phyloP scores from a whole-genome alignment of 139 green algal species.

The Coelastrella sp. region DNA sequence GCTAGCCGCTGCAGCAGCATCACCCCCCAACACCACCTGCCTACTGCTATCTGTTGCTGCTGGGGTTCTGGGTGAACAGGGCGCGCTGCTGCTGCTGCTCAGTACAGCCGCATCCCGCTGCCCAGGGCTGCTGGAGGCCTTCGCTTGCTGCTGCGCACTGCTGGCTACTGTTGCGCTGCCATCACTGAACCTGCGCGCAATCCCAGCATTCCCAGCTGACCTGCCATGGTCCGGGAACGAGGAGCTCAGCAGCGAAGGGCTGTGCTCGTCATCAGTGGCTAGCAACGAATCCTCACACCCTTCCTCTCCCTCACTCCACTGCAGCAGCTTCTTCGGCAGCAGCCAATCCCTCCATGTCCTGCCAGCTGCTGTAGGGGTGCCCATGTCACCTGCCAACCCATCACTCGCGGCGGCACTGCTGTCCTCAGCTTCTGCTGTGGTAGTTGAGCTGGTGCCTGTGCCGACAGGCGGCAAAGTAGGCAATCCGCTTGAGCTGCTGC shows the following conservation, averaged over 20 bases:
- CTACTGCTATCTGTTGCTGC: conserved; percentile 26
- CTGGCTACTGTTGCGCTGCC: conserved; percentile 6
- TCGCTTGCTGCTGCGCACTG: conserved; percentile 26
- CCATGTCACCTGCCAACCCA: not conserved
- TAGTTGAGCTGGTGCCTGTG: conserved; percentile 41
- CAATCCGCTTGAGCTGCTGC: not conserved
- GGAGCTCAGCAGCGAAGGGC: not conserved
- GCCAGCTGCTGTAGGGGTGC: conserved; percentile 17
- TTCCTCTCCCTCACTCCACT: conserved; percentile 41
- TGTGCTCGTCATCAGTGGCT: not conserved
- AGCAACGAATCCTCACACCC: conserved; percentile 1
- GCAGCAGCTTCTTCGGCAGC: conserved; percentile 47
- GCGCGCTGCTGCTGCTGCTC: conserved; percentile 14
- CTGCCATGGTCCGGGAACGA: not conserved
- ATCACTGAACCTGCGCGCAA: conserved; percentile 14
- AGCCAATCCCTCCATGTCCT: conserved; percentile 50
- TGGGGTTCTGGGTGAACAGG: conserved; percentile 1
- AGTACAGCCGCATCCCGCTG: too few relatives aligned
- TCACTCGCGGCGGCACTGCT: not conserved
- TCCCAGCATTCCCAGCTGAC: not conserved
- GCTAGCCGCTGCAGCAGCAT: too few relatives aligned
- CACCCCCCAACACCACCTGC: not conserved
- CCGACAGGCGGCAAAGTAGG: not conserved
- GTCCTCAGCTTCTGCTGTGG: not conserved
- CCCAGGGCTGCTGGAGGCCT: not conserved